Evolutionary conservation across 2,329 filamentous ascomycete genomes (phyloP).

Genomic region (Simplicillium sp.): DNA sequence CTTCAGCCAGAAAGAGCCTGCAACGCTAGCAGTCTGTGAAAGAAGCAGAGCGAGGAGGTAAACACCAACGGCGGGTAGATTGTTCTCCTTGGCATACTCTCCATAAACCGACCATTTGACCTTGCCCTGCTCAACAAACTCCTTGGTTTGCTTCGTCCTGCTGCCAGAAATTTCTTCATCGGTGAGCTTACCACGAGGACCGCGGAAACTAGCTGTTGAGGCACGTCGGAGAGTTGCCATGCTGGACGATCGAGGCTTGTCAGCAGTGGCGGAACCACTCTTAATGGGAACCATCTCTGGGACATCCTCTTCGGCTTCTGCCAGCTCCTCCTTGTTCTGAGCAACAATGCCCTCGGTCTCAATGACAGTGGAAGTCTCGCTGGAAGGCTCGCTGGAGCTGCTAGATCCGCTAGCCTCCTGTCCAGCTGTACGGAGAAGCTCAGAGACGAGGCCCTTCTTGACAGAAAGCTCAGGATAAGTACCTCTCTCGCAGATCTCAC

Average conservation of each 20-base stretch:
- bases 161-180: constrained; percentile 71
- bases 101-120: constrained; percentile 91
- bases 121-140: constrained; percentile 87
- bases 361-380: constrained; percentile 49
- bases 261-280: constrained; percentile 33
- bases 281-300: constrained; percentile 71
- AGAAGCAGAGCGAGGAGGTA: constrained; percentile 71
- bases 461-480: constrained; percentile 87
- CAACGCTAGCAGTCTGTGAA: constrained; percentile 74
- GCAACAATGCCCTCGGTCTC: constrained; percentile 30
- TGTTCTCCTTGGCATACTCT: constrained; percentile 93
- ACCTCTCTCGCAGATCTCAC: constrained; percentile 75
- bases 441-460: constrained; percentile 84
- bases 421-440: constrained; percentile 69
- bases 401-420: constrained; percentile 35
- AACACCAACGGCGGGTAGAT: constrained; percentile 70
- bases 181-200: constrained; percentile 70
- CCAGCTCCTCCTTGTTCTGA: constrained; percentile 56
- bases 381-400: constrained; percentile 35
- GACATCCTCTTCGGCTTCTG: constrained; percentile 69
- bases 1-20: constrained; percentile 87
- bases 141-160: constrained; percentile 79
- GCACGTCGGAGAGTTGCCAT: constrained; percentile 77
- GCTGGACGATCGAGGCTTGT: constrained; percentile 57
- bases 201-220: constrained; percentile 82